Base-by-base conservation (phyloP, 2,329 filamentous ascomycete species). In the Anisogramma anomala region DNA sequence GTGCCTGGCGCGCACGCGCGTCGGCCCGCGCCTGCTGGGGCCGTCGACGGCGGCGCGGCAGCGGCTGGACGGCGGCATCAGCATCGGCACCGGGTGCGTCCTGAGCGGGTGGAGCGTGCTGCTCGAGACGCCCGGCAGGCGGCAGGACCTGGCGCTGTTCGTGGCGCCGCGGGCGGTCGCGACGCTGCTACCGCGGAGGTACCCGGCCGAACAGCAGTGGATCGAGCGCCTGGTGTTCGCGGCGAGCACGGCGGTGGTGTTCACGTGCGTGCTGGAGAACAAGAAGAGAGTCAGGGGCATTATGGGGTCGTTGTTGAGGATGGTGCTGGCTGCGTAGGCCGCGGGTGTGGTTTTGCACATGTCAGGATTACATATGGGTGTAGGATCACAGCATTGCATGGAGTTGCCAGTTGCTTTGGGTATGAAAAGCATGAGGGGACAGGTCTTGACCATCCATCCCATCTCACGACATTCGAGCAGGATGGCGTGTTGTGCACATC, bases 31-130 rank as follows among this genome's bases (percentile, higher is more conserved):
- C 25, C 17, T 89, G 10, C 63, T 88, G 18, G 72, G 75, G n/a
- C 64, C 56, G 14, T 68, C 74, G 45, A 58, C 58, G 0, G 50
- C 56, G 1, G 54, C 62, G 18, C 60, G 69, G 19, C 71, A 76
- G 53, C 57, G 53, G 37, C 72, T 80, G 44, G 76, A 81, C 45
- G 59, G 66, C 5, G 79, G 79, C 2, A 55, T 86, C 8, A 88
- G 84, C 52, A 75, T 93, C 8, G 74, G 74, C 6, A 62, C 71
- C 0, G 85, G 84, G 6, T 89, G 84, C 58, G 58, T 77, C 40
- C 63, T 86, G 31, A 93, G 85, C 55, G 86, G 86, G 3, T 86
- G 82, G 79, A 88, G 84, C 60, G 77, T 91, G 33, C 64, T 93
- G 33, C 61, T 86, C 26, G 86, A 93, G 61, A 67, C 74, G 58